Conservation (phyloP, 768 basidiomycete genomes). For the Podaxis sp. region DNA sequence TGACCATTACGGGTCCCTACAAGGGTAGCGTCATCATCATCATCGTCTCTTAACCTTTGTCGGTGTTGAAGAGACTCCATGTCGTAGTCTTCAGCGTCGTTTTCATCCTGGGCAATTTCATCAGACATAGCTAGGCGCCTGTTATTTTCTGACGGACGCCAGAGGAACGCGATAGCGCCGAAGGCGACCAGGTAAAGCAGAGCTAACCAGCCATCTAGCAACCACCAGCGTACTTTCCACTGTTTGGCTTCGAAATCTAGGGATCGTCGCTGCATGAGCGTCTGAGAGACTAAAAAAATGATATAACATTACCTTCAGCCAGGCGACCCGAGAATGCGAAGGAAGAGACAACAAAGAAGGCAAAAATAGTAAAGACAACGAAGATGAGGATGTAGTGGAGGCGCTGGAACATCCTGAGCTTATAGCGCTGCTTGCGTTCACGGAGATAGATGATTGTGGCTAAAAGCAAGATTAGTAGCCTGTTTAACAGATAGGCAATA, state of each 20-base stretch:
- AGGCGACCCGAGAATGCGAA: slow-evolving; percentile 89
- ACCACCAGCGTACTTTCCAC: slow-evolving; percentile 93
- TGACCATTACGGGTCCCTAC: slow-evolving; percentile 59
- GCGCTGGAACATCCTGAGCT: slow-evolving; percentile 84
- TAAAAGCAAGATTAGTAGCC: slow-evolving; percentile 27
- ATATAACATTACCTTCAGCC: slow-evolving; percentile 68
- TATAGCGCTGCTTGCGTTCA: slow-evolving; percentile 83
- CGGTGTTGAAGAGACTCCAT: slow-evolving; percentile 71
- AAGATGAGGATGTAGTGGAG: slow-evolving; percentile 83
- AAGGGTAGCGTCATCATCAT: slow-evolving; percentile 72
- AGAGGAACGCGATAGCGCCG: slow-evolving; percentile 79
- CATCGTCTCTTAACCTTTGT: slow-evolving; percentile 50
- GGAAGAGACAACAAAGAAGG: slow-evolving; percentile 92
- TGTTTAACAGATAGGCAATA: not conserved
- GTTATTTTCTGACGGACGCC: slow-evolving; percentile 92
- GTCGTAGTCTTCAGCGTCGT: slow-evolving; percentile 92
- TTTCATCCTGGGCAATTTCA: slow-evolving; percentile 92
- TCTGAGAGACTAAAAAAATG: slow-evolving; percentile 6
- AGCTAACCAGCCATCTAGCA: slow-evolving; percentile 93
- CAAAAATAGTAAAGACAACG: slow-evolving; percentile 76
- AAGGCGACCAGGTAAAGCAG: slow-evolving; percentile 87
- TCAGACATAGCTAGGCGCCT: slow-evolving; percentile 95
- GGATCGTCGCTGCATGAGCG: not conserved
- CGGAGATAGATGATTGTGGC: slow-evolving; percentile 88
- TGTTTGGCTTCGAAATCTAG: slow-evolving; percentile 89